Conservation (phyloP, 257 asterid genomes). For the Solanum arcanum region DNA sequence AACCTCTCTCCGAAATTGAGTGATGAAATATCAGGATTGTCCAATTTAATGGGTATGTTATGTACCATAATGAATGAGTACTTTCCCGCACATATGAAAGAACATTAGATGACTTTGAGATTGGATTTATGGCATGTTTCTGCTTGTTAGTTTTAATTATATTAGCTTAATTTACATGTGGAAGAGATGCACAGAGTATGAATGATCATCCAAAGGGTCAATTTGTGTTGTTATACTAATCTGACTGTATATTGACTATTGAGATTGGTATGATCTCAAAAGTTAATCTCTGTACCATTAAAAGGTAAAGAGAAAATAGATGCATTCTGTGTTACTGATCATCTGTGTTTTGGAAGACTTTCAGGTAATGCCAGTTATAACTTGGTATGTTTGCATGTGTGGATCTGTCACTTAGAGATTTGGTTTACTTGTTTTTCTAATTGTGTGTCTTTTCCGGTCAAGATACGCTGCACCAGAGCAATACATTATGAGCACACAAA, state of each 20-base stretch:
- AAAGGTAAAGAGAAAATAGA: not conserved
- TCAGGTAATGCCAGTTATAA: not conserved
- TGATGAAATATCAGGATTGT: not conserved
- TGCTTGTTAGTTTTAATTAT: not conserved
- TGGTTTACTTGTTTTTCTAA: not conserved
- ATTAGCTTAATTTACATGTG: not conserved
- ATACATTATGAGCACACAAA: slow-evolving; percentile 96
- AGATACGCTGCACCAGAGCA: slow-evolving; percentile 99
- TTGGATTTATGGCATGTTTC: not conserved
- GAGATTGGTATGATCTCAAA: not conserved
- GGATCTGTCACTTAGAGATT: not conserved
- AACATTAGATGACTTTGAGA: not conserved
- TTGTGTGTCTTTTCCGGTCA: not conserved
- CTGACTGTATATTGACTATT: not conserved
- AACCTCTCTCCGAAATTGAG: not conserved
- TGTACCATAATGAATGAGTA: not conserved
- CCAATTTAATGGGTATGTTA: not conserved
- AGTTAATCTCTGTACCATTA: not conserved
- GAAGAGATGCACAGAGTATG: not conserved
- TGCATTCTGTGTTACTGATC: not conserved
- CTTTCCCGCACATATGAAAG: not conserved
- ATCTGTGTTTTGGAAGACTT: not conserved
- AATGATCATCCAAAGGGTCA: not conserved
- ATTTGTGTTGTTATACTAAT: not conserved
- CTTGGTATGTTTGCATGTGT: not conserved